Base-by-base conservation (phyloP, 495 filamentous ascomycete genomes). In the Aspergillus olivimuriae region DNA sequence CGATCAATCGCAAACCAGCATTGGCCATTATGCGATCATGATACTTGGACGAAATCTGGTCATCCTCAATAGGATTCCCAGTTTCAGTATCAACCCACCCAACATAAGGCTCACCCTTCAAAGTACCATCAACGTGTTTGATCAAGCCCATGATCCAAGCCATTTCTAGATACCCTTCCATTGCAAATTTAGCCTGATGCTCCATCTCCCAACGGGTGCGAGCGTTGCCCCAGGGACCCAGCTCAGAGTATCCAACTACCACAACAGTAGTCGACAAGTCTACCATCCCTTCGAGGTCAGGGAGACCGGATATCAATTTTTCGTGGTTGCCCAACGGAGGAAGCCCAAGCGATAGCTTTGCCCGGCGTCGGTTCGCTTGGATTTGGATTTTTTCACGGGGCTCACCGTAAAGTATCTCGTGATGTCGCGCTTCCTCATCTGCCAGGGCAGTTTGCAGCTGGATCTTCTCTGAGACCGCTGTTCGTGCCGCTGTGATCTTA, bases 101-200 rank as follows among this genome's bases (percentile, higher is more conserved):
- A 43, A 92, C 86, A 69, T 97, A 96, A 23, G 83, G 81, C 70
- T 94, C 82, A 56, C 94, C 94, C 68, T 96, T 95, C 58, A 96
- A 79, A 3, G 87, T 84, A 11, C 91, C 92, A 51, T 97, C 95
- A 69, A 94, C 85, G 63, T 99, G 92, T 70, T 84, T 94, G 69
- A 99, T 97, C 41, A 97, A 80, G 46, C 94, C 94, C 92, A 97
- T 99, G 53, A 99, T 86, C 92, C 92, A 99, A 17, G 94, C 88
- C 94, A 99, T 97, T 65, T 99, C 92, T 44, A 97, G 83, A 60
- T 92, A 97, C 14, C 92, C 92, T 64, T 99, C 92, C 15, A 99
- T 78, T n/a, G 90, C 95, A 73, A 99, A 97, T 51, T 91, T 73
- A 45, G 94, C 92, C 47, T 88, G 79, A 7, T 91, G 86, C 65